Conservation (phyloP, 1,284 basidiomycete genomes). For the Clitocybe nebularis region DNA sequence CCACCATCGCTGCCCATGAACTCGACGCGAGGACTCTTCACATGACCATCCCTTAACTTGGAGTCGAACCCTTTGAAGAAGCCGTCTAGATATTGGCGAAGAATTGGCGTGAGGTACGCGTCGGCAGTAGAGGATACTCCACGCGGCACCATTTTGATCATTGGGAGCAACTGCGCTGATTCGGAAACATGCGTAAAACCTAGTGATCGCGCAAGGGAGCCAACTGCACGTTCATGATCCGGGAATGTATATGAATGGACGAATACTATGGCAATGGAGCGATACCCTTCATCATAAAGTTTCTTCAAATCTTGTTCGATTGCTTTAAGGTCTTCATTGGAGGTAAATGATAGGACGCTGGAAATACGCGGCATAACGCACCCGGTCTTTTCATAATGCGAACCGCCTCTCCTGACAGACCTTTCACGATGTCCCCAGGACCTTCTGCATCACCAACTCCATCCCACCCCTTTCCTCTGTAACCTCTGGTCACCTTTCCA, state of each 20-base stretch:
- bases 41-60: slow-evolving; percentile 48
- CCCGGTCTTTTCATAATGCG: slow-evolving; percentile 78
- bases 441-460: slow-evolving; percentile 64
- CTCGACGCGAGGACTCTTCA: slow-evolving; percentile 59
- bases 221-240: slow-evolving; percentile 74
- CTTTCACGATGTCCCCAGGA: slow-evolving; percentile 75
- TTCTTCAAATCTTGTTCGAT: slow-evolving; percentile 60
- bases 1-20: slow-evolving; percentile 92
- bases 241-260: slow-evolving; percentile 93
- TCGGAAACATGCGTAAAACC: slow-evolving; percentile 90
- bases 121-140: slow-evolving; percentile 93
- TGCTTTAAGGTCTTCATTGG: slow-evolving; percentile 40
- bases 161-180: slow-evolving; percentile 84
- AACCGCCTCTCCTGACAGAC: slow-evolving; percentile 90
- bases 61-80: slow-evolving; percentile 89
- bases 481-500: slow-evolving; percentile 65
- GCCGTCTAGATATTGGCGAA: slow-evolving; percentile 84
- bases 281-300: slow-evolving; percentile 75
- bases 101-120: slow-evolving; percentile 92
- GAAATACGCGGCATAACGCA: slow-evolving; percentile 24
- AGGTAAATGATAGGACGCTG: not conserved
- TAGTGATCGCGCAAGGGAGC: slow-evolving; percentile 67
- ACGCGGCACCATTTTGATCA: slow-evolving; percentile 95
- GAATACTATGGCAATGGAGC: slow-evolving; percentile 83
- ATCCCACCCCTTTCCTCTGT: slow-evolving; percentile 74